phyloP scores from a whole-genome alignment of 768 basidiomycete species.

The Podaxis mareebaensis region DNA sequence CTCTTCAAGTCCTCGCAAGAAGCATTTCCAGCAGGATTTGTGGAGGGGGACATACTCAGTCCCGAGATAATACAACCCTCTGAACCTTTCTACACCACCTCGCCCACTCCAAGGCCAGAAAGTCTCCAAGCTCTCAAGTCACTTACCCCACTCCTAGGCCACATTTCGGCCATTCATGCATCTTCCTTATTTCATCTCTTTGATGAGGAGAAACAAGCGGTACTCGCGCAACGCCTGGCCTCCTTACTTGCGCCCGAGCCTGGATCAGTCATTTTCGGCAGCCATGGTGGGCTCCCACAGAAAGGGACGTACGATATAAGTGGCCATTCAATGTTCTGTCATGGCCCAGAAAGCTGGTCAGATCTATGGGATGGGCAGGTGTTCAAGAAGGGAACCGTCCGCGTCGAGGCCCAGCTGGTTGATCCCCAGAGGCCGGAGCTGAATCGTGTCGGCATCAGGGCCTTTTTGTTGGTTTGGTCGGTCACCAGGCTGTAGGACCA shows the following conservation, averaged over 20 bases:
- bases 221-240: constrained; percentile 31
- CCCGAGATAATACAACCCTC: constrained; percentile 37
- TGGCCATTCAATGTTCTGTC: constrained; percentile 13
- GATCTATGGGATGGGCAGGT: constrained; percentile 18
- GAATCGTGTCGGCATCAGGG: not conserved
- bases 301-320: constrained; percentile 15
- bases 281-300: constrained; percentile 34
- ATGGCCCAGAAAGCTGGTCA: constrained; percentile 16
- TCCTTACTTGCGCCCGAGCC: constrained; percentile 32
- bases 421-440: not conserved
- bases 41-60: constrained; percentile 57
- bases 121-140: constrained; percentile 18
- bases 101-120: not conserved
- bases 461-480: not conserved
- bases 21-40: constrained; percentile 54
- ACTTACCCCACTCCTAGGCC: constrained; percentile 38
- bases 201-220: constrained; percentile 29
- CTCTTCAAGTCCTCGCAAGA: constrained; percentile 54
- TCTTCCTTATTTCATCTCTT: constrained; percentile 41
- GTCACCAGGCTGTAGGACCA: not conserved
- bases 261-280: constrained; percentile 36
- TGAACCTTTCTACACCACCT: constrained; percentile 20
- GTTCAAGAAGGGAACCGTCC: constrained; percentile 17
- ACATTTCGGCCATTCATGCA: constrained; percentile 47
- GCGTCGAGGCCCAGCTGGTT: constrained; percentile 2